Conservation (phyloP, 371 early-diverging fungal species). For the Saksenaea oblongispora region DNA sequence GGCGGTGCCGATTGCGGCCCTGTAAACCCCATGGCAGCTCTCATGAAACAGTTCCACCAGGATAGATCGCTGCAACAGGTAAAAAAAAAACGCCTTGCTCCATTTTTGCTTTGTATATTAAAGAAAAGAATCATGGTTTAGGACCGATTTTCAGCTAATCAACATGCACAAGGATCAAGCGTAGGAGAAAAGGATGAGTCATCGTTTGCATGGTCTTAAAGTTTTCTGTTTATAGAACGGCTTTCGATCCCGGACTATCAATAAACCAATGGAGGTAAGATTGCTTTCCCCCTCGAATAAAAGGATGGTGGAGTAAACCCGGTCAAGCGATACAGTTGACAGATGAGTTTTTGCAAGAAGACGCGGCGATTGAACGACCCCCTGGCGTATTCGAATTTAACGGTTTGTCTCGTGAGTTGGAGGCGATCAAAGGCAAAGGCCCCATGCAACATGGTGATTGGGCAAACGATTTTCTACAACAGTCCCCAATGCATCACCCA, state of each 20-base stretch:
- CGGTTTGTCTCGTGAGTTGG: slow-evolving; percentile 59
- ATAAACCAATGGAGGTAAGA: slow-evolving; percentile 21
- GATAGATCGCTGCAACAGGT: slow-evolving; percentile 83
- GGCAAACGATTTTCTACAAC: slow-evolving; percentile 72
- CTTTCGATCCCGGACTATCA: slow-evolving; percentile 29
- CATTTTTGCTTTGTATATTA: background rate
- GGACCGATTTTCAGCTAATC: slow-evolving; percentile 64
- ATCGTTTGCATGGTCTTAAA: background rate
- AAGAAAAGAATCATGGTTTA: slow-evolving; percentile 16
- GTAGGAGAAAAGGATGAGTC: slow-evolving; percentile 31
- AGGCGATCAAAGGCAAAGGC: slow-evolving; percentile 36
- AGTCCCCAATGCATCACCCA: slow-evolving; percentile 32
- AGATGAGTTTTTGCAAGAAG: slow-evolving; percentile 50
- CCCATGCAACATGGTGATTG: slow-evolving; percentile 45
- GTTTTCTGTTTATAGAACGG: slow-evolving; percentile 18
- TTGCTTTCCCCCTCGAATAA: background rate
- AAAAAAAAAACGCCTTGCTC: slow-evolving; percentile 17
- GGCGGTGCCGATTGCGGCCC: slow-evolving; percentile 78
- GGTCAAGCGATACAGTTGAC: slow-evolving; percentile 21
- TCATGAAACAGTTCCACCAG: slow-evolving; percentile 78
- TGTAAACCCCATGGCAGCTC: slow-evolving; percentile 70
- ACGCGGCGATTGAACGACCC: slow-evolving; percentile 34
- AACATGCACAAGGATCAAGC: slow-evolving; percentile 60
- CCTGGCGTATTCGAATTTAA: slow-evolving; percentile 54
- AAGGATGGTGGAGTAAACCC: background rate